Evolutionary conservation across 2,329 filamentous ascomycete genomes (phyloP).

Genomic region (Neurospora sp.): DNA sequence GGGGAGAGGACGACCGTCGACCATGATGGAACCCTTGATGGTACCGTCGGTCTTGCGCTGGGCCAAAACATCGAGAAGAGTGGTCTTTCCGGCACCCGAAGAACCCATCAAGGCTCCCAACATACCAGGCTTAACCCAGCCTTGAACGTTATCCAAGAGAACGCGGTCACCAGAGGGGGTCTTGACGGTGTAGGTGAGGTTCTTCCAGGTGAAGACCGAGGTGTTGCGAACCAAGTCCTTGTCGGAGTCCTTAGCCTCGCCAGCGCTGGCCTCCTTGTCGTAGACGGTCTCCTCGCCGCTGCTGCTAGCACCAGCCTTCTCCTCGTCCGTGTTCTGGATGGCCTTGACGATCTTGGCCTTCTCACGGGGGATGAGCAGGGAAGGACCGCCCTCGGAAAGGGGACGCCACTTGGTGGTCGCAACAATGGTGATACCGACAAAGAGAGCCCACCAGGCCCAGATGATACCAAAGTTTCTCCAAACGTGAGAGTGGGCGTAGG

Average conservation of each 20-base stretch:
- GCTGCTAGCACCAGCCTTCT: conserved; percentile 1
- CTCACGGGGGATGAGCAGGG: conserved; percentile 54
- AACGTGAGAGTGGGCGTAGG: conserved; percentile 40
- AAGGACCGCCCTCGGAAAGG: conserved; percentile 39
- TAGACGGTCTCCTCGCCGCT: conserved; percentile 7
- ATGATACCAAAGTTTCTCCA: conserved; percentile 55
- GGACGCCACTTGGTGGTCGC: conserved; percentile 48
- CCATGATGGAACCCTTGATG: conserved; percentile 63
- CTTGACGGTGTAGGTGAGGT: conserved; percentile 60
- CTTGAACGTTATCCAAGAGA: conserved; percentile 70
- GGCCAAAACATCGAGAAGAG: conserved; percentile 72
- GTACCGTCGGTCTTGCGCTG: conserved; percentile 71
- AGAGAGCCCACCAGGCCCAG: conserved; percentile 54
- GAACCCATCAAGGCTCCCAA: conserved; percentile 74
- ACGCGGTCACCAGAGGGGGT: conserved; percentile 51
- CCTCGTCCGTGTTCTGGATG: conserved; percentile 21
- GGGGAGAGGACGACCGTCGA: conserved; percentile 63
- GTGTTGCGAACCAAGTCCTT: conserved; percentile 47
- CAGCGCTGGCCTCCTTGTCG: conserved; percentile 3
- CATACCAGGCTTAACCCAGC: conserved; percentile 75
- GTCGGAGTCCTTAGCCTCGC: neutral
- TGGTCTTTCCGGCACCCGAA: conserved; percentile 78
- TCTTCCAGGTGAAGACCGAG: conserved; percentile 65
- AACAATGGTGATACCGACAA: conserved; percentile 46
- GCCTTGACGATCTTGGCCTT: conserved; percentile 45